These are phyloP conservation scores for Stellera chamaejasme DNA, from an alignment of 345 rosid species.

Conservation along the genomic window DNA sequence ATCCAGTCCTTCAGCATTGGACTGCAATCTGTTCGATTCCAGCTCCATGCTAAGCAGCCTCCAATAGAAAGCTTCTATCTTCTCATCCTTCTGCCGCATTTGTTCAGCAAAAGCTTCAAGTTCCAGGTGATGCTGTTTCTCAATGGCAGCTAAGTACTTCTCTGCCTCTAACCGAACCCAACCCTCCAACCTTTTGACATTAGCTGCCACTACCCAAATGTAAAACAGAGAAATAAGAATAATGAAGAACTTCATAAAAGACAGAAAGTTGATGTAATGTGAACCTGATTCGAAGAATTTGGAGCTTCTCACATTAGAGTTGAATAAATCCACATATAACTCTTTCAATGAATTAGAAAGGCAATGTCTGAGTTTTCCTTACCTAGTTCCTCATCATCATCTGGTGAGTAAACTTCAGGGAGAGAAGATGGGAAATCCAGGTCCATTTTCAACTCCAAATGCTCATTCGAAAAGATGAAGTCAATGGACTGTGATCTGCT, in stretches of 20 bases:
- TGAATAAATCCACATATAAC: not conserved
- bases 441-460: constrained; percentile 29
- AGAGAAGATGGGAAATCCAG: constrained; percentile 26
- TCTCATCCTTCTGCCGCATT: constrained; percentile 76
- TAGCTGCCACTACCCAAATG: constrained; percentile 32
- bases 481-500: constrained; percentile 25
- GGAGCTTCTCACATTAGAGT: not conserved
- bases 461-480: constrained; percentile 26
- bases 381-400: constrained; percentile 37
- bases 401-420: constrained; percentile 30
- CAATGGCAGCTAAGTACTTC: constrained; percentile 39
- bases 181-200: constrained; percentile 42
- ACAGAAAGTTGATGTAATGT: not conserved
- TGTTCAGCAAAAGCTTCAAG: constrained; percentile 62
- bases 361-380: constrained; percentile 16
- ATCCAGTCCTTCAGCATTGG: constrained; percentile 54
- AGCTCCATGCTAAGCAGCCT: constrained; percentile 63
- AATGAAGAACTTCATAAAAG: constrained; percentile 5
- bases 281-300: no score
- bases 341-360: not conserved
- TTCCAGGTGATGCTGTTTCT: constrained; percentile 61
- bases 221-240: constrained; percentile 8
- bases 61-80: constrained; percentile 67
- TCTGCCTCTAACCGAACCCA: constrained; percentile 60
- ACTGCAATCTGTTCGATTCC: constrained; percentile 61